Conservation (phyloP, 768 basidiomycete species). For the Auricularia sp. region DNA sequence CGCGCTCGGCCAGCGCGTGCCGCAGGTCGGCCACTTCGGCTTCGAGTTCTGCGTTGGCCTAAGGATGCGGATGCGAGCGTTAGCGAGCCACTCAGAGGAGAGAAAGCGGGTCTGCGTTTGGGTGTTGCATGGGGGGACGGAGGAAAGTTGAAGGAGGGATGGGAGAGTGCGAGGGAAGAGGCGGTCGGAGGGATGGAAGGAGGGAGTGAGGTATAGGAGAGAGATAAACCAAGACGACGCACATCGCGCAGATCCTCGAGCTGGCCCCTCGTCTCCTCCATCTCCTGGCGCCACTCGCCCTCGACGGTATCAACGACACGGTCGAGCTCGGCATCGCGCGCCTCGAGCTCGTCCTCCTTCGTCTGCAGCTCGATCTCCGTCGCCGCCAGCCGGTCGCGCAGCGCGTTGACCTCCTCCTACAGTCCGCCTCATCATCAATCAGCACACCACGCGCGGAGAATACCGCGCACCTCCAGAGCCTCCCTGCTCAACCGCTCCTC, state of each 20-base stretch:
- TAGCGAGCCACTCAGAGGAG: no score
- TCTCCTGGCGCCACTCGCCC: slow-evolving; percentile 80
- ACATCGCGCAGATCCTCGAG: slow-evolving; percentile 75
- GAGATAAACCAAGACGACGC: slow-evolving; percentile 13
- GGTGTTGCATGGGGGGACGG: background rate
- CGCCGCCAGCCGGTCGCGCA: slow-evolving; percentile 70
- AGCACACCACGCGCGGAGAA: background rate
- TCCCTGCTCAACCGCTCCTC: slow-evolving; percentile 69
- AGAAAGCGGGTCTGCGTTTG: background rate
- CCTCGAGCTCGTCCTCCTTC: slow-evolving; percentile 78
- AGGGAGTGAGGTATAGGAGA: no score
- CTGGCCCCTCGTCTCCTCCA: slow-evolving; percentile 69
- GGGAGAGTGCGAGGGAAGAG: no score
- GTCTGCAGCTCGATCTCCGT: slow-evolving; percentile 75
- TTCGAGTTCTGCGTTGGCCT: background rate
- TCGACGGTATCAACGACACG: slow-evolving; percentile 65
- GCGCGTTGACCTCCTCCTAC: slow-evolving; percentile 54
- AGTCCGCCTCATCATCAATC: background rate
- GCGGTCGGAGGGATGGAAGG: no score
- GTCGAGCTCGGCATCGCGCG: slow-evolving; percentile 66
- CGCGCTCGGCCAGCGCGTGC: slow-evolving; percentile 45
- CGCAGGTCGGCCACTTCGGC: slow-evolving; percentile 9
- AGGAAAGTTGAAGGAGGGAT: background rate
- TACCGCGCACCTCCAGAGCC: slow-evolving; percentile 41
- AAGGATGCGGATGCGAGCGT: no score